A percentile compares a stretch with the other conserved stretches of the same genome.
Conservation (phyloP, 441 rosid species). For the Raphanus hybrid region DNA sequence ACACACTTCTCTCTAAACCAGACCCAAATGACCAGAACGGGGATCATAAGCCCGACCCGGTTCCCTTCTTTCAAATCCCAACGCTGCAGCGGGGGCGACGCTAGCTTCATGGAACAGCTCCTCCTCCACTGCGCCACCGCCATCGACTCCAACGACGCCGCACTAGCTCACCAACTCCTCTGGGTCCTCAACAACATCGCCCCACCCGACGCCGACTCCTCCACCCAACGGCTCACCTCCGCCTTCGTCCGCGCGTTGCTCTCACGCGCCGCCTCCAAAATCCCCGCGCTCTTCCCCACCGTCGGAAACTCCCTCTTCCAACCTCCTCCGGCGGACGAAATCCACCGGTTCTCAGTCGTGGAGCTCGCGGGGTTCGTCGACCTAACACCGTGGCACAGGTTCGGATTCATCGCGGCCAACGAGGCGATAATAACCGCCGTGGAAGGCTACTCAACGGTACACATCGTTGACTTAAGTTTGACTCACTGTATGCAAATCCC, state of each 20-base stretch:
- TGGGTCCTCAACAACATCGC: constrained; percentile 93
- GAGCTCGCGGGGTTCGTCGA: constrained; percentile 86
- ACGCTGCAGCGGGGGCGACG: constrained; percentile 43
- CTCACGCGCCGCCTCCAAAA: constrained; percentile 69
- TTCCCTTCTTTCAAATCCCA: constrained; percentile 26
- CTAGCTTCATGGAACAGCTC: constrained; percentile 89
- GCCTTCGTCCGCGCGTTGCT: constrained; percentile 80
- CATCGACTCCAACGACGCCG: constrained; percentile 74
- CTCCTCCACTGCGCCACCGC: constrained; percentile 88
- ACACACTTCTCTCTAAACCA: constrained; percentile 43
- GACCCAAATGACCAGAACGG: constrained; percentile 51
- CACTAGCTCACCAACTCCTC: constrained; percentile 79
- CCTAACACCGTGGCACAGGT: constrained; percentile 92
- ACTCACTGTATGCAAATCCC: constrained; percentile 98
- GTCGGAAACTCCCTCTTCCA: constrained; percentile 32
- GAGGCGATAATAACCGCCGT: constrained; percentile 74
- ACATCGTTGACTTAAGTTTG: constrained; percentile 79
- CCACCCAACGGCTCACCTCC: constrained; percentile 75
- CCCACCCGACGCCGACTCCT: constrained; percentile 78
- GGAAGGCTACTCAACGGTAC: constrained; percentile 72
- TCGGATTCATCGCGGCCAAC: constrained; percentile 88
- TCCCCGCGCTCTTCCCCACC: constrained; percentile 56
- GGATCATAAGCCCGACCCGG: constrained; percentile 62
- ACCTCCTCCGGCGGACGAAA: constrained; percentile 51
- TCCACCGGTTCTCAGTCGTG: constrained; percentile 71